phyloP scores from a whole-genome alignment of 345 rosid species.

The Camelina laxa region DNA sequence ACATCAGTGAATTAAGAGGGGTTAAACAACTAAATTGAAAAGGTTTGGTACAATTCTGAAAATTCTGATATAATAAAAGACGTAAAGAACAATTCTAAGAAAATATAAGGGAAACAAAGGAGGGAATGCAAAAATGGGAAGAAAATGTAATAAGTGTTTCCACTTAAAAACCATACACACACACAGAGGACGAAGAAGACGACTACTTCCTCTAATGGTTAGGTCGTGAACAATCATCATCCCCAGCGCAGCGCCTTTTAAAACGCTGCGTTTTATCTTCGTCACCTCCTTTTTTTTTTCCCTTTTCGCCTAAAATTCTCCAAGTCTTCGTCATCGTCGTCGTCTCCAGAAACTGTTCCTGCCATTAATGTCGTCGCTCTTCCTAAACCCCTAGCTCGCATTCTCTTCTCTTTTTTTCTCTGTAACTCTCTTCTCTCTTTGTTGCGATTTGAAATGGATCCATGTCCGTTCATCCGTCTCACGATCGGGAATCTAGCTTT shows the following conservation, averaged over 20 bases:
- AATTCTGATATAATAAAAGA: not conserved
- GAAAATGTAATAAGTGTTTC: constrained; percentile 17
- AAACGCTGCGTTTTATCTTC: constrained; percentile 38
- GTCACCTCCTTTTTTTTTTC: constrained; percentile 18
- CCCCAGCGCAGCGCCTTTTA: constrained; percentile 35
- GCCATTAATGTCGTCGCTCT: constrained; percentile 37
- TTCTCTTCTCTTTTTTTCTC: not conserved
- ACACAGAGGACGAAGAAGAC: constrained; percentile 18
- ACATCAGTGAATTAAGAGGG: not conserved
- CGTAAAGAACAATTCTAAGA: not conserved
- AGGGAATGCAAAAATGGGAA: constrained; percentile 35
- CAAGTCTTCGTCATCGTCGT: constrained; percentile 6
- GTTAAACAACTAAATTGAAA: not conserved
- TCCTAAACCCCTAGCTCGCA: constrained; percentile 24
- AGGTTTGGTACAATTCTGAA: not conserved
- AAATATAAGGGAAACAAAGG: constrained; percentile 19
- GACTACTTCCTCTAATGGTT: constrained; percentile 30
- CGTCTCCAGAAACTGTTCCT: constrained; percentile 19
- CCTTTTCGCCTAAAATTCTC: not conserved
- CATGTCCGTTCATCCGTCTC: constrained; percentile 87
- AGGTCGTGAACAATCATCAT: not conserved
- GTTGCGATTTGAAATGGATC: constrained; percentile 62
- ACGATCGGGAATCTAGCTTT: constrained; percentile 74
- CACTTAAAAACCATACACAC: constrained; percentile 32
- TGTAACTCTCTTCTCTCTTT: not conserved